Evolutionary conservation across 352 stramenopile species (phyloP).

Genomic region (Phytophthora pinifolia): DNA sequence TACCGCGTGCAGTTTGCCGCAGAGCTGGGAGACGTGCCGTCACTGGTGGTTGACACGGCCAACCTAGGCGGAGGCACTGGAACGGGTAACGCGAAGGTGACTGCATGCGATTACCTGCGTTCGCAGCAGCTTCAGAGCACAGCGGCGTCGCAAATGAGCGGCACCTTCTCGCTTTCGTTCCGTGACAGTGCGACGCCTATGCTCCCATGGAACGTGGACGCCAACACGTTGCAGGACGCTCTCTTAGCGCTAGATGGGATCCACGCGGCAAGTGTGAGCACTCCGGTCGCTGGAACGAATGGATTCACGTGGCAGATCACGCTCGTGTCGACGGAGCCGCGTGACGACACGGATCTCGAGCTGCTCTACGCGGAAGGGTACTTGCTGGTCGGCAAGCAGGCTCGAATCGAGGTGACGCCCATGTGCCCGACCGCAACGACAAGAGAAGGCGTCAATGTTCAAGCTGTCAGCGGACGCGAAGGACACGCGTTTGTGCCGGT

Average conservation of each 20-base stretch:
- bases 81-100: conserved; percentile 57
- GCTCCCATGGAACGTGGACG: conserved; percentile 66
- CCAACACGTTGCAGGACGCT: conserved; percentile 47
- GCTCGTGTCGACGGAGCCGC: conserved; percentile 66
- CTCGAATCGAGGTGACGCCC: conserved; percentile 37
- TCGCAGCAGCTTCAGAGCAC: conserved; percentile 73
- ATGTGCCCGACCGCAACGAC: conserved; percentile 49
- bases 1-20: conserved; percentile 78
- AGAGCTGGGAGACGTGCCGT: conserved; percentile 67
- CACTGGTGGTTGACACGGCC: conserved; percentile 53
- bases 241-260: conserved; percentile 76
- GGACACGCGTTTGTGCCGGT: conserved; percentile 73
- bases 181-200: conserved; percentile 64
- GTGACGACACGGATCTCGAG: conserved; percentile 40
- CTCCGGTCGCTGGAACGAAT: conserved; percentile 33
- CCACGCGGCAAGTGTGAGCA: conserved; percentile 63
- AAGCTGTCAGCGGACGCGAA: conserved; percentile 47
- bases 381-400: conserved; percentile 50
- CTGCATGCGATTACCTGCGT: conserved; percentile 82
- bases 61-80: conserved; percentile 42
- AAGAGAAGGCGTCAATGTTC: conserved; percentile 34
- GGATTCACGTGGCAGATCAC: conserved; percentile 85
- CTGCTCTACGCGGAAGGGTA: conserved; percentile 86
- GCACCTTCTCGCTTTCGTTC: conserved; percentile 88
- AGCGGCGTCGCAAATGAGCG: conserved; percentile 55